Conservation (phyloP, 2,329 filamentous ascomycete genomes). For the Fusarium coffeatum region DNA sequence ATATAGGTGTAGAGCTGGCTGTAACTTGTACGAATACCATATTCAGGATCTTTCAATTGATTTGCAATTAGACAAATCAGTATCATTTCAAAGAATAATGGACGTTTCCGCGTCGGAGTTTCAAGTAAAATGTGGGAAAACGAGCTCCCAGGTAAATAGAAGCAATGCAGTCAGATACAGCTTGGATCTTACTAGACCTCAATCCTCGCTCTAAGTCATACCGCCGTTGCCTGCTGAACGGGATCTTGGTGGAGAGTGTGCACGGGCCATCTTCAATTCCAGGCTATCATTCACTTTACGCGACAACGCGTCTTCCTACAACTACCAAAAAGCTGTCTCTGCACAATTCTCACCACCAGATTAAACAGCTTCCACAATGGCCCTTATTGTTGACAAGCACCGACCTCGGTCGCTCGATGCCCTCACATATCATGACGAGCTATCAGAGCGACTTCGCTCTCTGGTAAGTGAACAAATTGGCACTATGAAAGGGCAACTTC, state of each 20-base stretch:
- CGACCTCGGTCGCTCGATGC: slow-evolving; percentile 79
- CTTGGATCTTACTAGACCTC: neutral
- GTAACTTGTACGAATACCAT: slow-evolving; percentile 45
- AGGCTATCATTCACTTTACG: slow-evolving; percentile 52
- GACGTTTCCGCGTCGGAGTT: neutral
- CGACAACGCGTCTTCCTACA: slow-evolving; percentile 52
- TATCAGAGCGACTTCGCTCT: slow-evolving; percentile 87
- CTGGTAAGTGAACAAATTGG: slow-evolving; percentile 75
- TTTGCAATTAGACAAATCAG: neutral
- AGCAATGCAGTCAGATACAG: neutral
- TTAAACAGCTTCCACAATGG: slow-evolving; percentile 59
- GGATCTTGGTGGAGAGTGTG: neutral
- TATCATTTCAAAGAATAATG: neutral
- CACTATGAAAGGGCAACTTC: neutral
- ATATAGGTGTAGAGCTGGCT: slow-evolving; percentile 39
- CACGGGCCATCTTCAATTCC: slow-evolving; percentile 40
- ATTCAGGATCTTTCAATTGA: slow-evolving; percentile 17
- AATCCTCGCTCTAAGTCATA: neutral
- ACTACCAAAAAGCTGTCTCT: slow-evolving; percentile 40
- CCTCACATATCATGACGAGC: slow-evolving; percentile 87
- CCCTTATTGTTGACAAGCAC: slow-evolving; percentile 78
- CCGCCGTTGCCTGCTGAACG: slow-evolving; percentile 34
- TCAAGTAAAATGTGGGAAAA: neutral
- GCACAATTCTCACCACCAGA: slow-evolving; percentile 27
- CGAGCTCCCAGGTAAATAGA: too few relatives aligned